Base-by-base conservation (phyloP, 768 basidiomycete species). In the Russula sp. region DNA sequence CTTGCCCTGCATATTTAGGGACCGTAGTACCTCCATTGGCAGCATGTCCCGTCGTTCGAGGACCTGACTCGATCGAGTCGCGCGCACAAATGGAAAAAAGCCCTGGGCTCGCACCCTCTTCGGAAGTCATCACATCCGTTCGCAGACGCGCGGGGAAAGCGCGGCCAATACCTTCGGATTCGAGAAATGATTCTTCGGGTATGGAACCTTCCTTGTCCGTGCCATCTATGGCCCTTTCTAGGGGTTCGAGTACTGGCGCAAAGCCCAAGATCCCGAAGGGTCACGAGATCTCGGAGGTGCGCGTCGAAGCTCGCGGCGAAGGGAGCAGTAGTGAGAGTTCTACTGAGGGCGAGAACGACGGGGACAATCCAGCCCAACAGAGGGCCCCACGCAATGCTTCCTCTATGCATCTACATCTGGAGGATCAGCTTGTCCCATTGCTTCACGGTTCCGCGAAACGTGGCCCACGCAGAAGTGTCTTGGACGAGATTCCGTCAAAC, bases 401-500 rank as follows among this genome's bases (percentile, higher is more conserved):
- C 18, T 22, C 64, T 52, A 40, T 28, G 11, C 38, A 59, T 24
- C 26, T 51, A 22, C 32, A 56, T 30, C 46, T 58, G 30, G 57
- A 59, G 30, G 57, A 57, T 18, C 55, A 59, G 54, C 40, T 64
- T 20, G 24, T 36, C 28, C 57, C 66, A 26, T 44, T 69, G 57
- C 46, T 69, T 13, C 44, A 49, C 44, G 63, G 68, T 5, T 54
- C 66, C 6, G 56, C 38, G 42, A 57, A 59, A 55, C 34, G 52
- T 50, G 60, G 60, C 13, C 63, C 68, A 34, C 48, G 53, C 10
- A 50, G 32, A 30, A 69, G 68, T 57, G 22, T 69, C 16, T 49
- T 67, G 38, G 66, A 69, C 10, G 68, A 69, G 24, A 59, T 69
- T 24, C 68, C 66, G 32, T 67, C 62, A 18, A 67, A 62, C 24